Evolutionary conservation across 2,329 filamentous ascomycete genomes (phyloP).

Genomic region (Fusarium fujikuroi): DNA sequence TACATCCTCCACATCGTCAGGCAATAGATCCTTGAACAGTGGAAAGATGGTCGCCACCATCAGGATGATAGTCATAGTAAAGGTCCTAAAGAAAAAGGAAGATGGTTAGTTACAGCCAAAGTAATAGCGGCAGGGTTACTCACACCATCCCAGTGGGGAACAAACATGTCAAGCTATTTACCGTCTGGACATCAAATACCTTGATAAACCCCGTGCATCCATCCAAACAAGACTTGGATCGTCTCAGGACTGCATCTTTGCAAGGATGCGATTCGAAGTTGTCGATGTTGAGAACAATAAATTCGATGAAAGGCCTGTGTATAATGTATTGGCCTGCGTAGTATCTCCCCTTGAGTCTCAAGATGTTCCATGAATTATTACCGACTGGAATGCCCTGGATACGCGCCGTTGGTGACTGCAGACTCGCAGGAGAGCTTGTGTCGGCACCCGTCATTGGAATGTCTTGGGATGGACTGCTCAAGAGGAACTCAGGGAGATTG

Average conservation of each 20-base stretch:
- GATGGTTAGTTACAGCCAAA: too few relatives aligned
- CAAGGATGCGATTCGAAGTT: conserved; percentile 41
- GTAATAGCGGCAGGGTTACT: neutral
- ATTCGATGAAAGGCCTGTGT: conserved; percentile 46
- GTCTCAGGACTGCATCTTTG: conserved; percentile 35
- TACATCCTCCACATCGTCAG: neutral
- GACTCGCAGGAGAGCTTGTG: neutral
- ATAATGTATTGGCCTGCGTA: conserved; percentile 48
- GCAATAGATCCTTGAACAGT: neutral
- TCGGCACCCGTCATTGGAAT: neutral
- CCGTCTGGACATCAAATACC: conserved; percentile 42
- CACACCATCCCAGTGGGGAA: conserved; percentile 48
- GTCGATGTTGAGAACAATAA: conserved; percentile 41
- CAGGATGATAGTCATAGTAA: conserved; percentile 39
- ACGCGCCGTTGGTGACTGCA: neutral
- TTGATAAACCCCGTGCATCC: conserved; percentile 43
- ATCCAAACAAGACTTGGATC: conserved; percentile 39
- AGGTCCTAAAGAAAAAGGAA: neutral
- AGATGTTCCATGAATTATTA: conserved; percentile 48
- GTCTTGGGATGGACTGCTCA: conserved; percentile 5
- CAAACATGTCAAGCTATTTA: conserved; percentile 42
- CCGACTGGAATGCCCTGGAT: neutral
- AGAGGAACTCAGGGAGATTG: conserved; percentile 42
- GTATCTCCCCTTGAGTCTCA: conserved; percentile 44
- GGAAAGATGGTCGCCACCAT: conserved; percentile 41